Conservation (phyloP, 139 green algal genomes). For the Zygnema circumcarinatum region DNA sequence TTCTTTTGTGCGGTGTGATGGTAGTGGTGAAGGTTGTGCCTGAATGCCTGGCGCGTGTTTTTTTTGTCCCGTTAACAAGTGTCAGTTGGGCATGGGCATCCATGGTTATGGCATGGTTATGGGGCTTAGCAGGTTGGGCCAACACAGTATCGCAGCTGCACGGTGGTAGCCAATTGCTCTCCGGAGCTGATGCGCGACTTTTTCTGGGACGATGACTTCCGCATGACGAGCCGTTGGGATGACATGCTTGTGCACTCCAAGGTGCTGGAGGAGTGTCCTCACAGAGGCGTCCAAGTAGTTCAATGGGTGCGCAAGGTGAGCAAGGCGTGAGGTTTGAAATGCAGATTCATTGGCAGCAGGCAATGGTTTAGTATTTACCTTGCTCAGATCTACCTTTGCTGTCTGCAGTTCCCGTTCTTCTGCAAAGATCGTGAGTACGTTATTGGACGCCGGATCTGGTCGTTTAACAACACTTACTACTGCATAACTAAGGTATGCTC, state of each 20-base stretch:
- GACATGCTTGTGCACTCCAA: slow-evolving; percentile 47
- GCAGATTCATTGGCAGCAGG: too few relatives aligned
- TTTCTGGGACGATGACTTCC: slow-evolving; percentile 63
- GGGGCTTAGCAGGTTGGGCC: slow-evolving; percentile 42
- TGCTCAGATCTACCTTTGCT: too few relatives aligned
- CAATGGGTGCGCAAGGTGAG: slow-evolving; percentile 60
- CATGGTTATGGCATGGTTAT: not conserved
- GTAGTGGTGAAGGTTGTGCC: not conserved
- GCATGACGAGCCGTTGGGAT: slow-evolving; percentile 44
- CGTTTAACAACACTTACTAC: slow-evolving; percentile 45
- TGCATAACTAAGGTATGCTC: slow-evolving; percentile 57
- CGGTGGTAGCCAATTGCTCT: slow-evolving; percentile 31
- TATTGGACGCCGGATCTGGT: slow-evolving; percentile 53
- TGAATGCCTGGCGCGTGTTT: not conserved
- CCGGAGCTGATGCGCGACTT: slow-evolving; percentile 59
- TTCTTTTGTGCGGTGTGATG: not conserved
- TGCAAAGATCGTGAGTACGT: slow-evolving; percentile 59
- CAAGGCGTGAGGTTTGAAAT: not conserved
- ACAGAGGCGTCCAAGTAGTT: slow-evolving; percentile 48
- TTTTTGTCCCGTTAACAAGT: slow-evolving; percentile 1
- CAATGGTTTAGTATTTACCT: too few relatives aligned
- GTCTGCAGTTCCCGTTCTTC: slow-evolving; percentile 61
- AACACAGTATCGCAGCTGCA: slow-evolving; percentile 57
- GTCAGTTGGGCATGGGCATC: not conserved
- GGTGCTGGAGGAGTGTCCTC: slow-evolving; percentile 23